These are phyloP conservation scores for Teunomyces pallodes DNA, from an alignment of 805 yeast species.

Conservation along the genomic window DNA sequence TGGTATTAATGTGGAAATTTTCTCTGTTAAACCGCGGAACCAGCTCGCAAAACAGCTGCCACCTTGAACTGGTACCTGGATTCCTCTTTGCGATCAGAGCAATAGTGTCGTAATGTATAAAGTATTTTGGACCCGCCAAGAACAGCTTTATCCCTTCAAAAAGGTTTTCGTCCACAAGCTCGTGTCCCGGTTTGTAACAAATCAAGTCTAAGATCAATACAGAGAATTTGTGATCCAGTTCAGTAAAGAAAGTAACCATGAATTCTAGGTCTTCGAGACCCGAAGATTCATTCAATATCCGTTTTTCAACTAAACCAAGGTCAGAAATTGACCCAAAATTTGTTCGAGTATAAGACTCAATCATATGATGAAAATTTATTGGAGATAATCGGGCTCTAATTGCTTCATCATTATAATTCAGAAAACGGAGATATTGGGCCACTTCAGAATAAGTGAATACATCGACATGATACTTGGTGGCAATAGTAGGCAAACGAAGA, in stretches of 20 bases:
- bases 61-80: not conserved
- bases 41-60: not conserved
- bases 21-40: not conserved
- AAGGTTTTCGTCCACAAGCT: not conserved
- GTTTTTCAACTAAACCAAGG: not conserved
- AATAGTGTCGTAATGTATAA: not conserved
- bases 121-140: not conserved
- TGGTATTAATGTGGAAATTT: not conserved
- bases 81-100: not conserved
- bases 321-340: not conserved
- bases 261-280: not conserved
- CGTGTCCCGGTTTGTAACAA: not conserved
- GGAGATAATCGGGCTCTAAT: not conserved
- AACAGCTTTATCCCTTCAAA: not conserved
- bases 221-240: not conserved
- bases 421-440: not conserved
- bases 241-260: not conserved
- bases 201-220: not conserved
- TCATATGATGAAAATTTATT: not conserved
- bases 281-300: not conserved
- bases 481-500: not conserved
- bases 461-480: not conserved
- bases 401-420: not conserved
- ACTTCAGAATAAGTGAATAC: not conserved
- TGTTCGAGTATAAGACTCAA: not conserved